These are phyloP conservation scores for Stemphylium beticola DNA, from an alignment of 2,329 filamentous ascomycete genomes.

Conservation along the genomic window DNA sequence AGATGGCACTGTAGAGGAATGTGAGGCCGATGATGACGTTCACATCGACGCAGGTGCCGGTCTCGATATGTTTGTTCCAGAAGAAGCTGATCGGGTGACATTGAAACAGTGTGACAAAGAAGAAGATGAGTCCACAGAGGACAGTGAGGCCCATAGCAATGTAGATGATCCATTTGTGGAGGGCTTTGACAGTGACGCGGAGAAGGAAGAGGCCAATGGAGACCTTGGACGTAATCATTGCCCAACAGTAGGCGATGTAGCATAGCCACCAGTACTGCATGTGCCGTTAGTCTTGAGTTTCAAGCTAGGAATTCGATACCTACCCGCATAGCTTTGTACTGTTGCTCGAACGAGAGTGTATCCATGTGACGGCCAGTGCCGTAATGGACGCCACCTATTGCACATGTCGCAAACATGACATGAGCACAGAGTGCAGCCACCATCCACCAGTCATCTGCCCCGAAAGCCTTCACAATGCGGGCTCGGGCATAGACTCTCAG, in stretches of 20 bases:
- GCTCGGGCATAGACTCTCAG: conserved; percentile 52
- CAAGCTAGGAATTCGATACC: background rate
- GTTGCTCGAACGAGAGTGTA: conserved; percentile 28
- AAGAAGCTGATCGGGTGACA: conserved; percentile 58
- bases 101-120: conserved; percentile 59
- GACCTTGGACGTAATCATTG: conserved; percentile 43
- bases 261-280: conserved; percentile 46
- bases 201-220: conserved; percentile 46
- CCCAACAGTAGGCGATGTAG: conserved; percentile 41
- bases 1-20: conserved; percentile 56
- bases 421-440: conserved; percentile 33
- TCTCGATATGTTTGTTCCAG: conserved; percentile 52
- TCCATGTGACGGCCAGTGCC: conserved; percentile 43
- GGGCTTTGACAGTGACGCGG: conserved; percentile 36
- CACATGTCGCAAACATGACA: conserved; percentile 40
- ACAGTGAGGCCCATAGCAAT: conserved; percentile 44
- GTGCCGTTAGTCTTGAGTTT: background rate
- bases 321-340: conserved; percentile 39
- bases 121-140: conserved; percentile 50
- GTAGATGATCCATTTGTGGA: conserved; percentile 48
- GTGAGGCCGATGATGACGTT: conserved; percentile 53
- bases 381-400: conserved; percentile 39
- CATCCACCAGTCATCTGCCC: conserved; percentile 46
- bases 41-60: conserved; percentile 52
- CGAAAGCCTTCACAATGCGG: conserved; percentile 48